phyloP scores from a whole-genome alignment of 257 asterid species.

The Plantago elongata region DNA sequence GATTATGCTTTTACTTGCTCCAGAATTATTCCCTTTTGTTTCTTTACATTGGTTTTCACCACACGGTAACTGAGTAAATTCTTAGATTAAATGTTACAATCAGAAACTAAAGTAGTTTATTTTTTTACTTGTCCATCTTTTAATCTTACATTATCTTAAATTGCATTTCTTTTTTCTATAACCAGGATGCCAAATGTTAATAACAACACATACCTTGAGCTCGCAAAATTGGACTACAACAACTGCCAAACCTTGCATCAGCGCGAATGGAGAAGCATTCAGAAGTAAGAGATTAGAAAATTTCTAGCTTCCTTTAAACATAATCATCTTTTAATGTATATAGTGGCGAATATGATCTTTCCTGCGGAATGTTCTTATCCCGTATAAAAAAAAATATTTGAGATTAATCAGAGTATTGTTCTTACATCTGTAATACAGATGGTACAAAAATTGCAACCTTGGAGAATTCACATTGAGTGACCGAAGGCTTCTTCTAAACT shows the following conservation, averaged over 20 bases:
- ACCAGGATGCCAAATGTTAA: slow-evolving; percentile 34
- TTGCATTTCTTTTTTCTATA: not conserved
- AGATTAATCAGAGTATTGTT: not conserved
- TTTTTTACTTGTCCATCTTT: too few relatives aligned
- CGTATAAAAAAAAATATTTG: not conserved
- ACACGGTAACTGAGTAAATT: too few relatives aligned
- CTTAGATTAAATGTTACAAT: too few relatives aligned
- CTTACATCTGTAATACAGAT: slow-evolving; percentile 33
- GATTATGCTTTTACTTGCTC: too few relatives aligned
- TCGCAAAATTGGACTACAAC: slow-evolving; percentile 38
- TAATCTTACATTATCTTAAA: not conserved
- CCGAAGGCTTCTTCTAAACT: slow-evolving; percentile 30
- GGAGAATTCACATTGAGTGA: slow-evolving; percentile 42
- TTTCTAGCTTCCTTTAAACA: not conserved
- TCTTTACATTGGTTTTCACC: too few relatives aligned
- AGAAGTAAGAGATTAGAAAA: slow-evolving; percentile 19
- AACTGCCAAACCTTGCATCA: slow-evolving; percentile 42
- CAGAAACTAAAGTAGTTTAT: too few relatives aligned
- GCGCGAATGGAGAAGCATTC: slow-evolving; percentile 39
- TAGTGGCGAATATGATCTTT: too few relatives aligned
- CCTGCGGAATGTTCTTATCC: too few relatives aligned
- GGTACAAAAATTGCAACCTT: slow-evolving; percentile 46
- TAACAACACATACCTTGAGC: slow-evolving; percentile 27
- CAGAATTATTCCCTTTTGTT: too few relatives aligned
- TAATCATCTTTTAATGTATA: too few relatives aligned